Percentiles rank a stretch among this genome's conserved stretches.
These are phyloP conservation scores for Parasitella parasitica DNA, from an alignment of 371 early-diverging fungal species.

Conservation along the genomic window DNA sequence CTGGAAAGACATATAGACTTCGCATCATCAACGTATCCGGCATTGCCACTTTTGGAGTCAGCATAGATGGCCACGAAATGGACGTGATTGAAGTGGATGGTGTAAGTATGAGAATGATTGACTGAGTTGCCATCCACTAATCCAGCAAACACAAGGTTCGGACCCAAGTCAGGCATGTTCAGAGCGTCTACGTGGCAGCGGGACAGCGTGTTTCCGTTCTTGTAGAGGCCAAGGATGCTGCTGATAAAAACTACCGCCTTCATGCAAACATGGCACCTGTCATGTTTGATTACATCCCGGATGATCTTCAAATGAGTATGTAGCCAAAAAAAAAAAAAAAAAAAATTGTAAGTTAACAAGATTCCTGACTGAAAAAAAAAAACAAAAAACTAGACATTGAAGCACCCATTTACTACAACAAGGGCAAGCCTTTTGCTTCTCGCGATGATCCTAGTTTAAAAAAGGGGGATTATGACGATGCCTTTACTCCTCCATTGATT, in stretches of 20 bases:
- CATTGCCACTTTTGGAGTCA: slow-evolving; percentile 62
- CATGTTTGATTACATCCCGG: slow-evolving; percentile 73
- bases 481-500: slow-evolving; percentile 38
- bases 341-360: no score
- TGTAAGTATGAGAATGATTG: slow-evolving; percentile 23
- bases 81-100: slow-evolving; percentile 82
- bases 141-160: slow-evolving; percentile 31
- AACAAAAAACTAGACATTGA: slow-evolving; percentile 38
- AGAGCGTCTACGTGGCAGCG: slow-evolving; percentile 56
- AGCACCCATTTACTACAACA: slow-evolving; percentile 56
- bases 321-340: not conserved
- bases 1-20: slow-evolving; percentile 34
- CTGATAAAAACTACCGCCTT: slow-evolving; percentile 63
- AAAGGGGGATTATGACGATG: slow-evolving; percentile 47
- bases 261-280: slow-evolving; percentile 72
- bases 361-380: no score
- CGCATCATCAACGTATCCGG: slow-evolving; percentile 66
- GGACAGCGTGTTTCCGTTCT: slow-evolving; percentile 73
- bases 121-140: not conserved
- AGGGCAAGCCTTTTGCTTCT: slow-evolving; percentile 32
- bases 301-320: slow-evolving; percentile 46
- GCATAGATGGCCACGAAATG: slow-evolving; percentile 74
- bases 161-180: slow-evolving; percentile 48
- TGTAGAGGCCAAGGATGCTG: slow-evolving; percentile 61
- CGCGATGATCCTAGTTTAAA: slow-evolving; percentile 19